Evolutionary conservation across 2,329 filamentous ascomycete species (phyloP), one percentile per base, ranked within the genome.

Genomic region (Botrytis elliptica): DNA sequence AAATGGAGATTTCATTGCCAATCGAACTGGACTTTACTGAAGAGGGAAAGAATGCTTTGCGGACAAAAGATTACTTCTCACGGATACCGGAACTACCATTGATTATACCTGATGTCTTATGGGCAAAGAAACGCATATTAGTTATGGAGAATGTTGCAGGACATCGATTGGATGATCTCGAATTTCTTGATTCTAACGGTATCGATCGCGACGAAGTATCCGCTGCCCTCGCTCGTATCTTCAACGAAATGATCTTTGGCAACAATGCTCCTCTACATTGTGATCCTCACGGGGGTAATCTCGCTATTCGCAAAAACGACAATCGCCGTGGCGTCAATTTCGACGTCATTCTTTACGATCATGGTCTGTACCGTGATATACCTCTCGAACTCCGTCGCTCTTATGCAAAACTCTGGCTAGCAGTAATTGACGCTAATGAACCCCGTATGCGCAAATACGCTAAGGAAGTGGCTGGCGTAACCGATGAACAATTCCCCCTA

Each of bases 171-270:
- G 96, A 99, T 81, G 95, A 99, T 81, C 88, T 98, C 1, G 89
- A 89, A 25, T 98, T 93, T 81, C 86, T 99, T 5, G 96, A 98
- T 82, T 85, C 87, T 10, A 92, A 97, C 81, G 88, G 89, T 74
- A 99, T 99, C 81, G 94, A 97, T 82, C 90, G 96, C 33, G 96
- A 98, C 80, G 95, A 98, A 83, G 96, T 99, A 8, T 97, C 95
- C 0, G 95, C 95, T 1, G 92, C 94, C 0, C 86, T 99, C 6
- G 92, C 96, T 0, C 90, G 91, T 74, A 94, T 99, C 74, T 99
- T 99, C 87, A 99, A 99, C 85, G 95, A 98, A 82, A 99, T 99
- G 96, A 98, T 99, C 78, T 99, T 99, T 77, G 95, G 95, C 67
- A 89, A 91, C 70, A 88, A 91, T 74, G 95, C 95, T 0, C 94